These are phyloP conservation scores for Calocybe gangraenosa DNA, from an alignment of 768 basidiomycete genomes.

Conservation along the genomic window DNA sequence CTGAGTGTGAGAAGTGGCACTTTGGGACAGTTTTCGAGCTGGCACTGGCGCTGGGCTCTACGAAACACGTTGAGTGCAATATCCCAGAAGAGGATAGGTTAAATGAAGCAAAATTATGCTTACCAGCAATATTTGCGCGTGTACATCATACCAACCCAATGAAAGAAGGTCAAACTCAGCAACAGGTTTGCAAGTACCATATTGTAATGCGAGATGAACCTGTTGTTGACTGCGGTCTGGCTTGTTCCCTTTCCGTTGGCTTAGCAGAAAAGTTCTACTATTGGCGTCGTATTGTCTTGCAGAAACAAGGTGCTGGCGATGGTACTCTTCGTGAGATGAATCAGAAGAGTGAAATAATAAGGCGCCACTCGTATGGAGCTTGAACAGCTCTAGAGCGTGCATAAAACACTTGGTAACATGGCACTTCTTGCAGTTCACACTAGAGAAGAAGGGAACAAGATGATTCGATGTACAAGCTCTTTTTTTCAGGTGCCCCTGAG, in stretches of 20 bases:
- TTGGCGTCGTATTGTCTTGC: conserved; percentile 16
- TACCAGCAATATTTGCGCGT: conserved; percentile 10
- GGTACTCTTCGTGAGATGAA: conserved; percentile 23
- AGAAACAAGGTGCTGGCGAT: conserved; percentile 25
- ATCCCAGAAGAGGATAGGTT: too few species aligned
- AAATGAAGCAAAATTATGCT: background rate
- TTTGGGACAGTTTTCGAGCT: too few species aligned
- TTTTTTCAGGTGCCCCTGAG: conserved; percentile 7
- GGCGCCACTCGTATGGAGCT: conserved; percentile 37
- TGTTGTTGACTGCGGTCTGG: conserved; percentile 33
- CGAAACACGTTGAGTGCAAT: too few species aligned
- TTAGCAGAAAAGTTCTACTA: conserved; percentile 11
- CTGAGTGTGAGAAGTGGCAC: background rate
- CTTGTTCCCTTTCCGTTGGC: conserved; percentile 28
- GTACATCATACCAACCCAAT: conserved; percentile 61
- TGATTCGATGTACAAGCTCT: conserved; percentile 21
- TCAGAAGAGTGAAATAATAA: conserved; percentile 26
- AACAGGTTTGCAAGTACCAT: conserved; percentile 43
- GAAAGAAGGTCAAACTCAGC: conserved; percentile 28
- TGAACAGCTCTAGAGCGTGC: conserved; percentile 28
- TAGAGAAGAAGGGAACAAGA: conserved; percentile 16
- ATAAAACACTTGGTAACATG: conserved; percentile 34
- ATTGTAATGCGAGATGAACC: conserved; percentile 43
- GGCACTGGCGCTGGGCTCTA: too few species aligned
- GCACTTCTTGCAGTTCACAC: conserved; percentile 36